A percentile compares a stretch with the other conserved stretches of the same genome.
These are phyloP conservation scores for Mucor lusitanicus DNA, from an alignment of 371 early-diverging fungal species.

Conservation along the genomic window DNA sequence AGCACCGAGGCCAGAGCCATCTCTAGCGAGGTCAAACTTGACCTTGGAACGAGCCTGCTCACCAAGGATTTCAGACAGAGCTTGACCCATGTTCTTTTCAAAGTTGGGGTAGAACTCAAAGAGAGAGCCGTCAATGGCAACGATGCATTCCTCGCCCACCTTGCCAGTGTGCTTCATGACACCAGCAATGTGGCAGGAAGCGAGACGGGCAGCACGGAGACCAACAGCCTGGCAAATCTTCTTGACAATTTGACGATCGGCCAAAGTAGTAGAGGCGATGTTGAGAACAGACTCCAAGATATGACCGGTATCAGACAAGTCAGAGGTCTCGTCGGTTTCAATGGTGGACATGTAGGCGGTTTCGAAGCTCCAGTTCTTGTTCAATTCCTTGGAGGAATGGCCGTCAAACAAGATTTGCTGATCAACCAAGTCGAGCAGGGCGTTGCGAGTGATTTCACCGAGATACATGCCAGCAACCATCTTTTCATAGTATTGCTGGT, in stretches of 20 bases:
- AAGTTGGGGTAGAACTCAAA: slow-evolving; percentile 92
- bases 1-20: slow-evolving; percentile 53
- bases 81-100: slow-evolving; percentile 72
- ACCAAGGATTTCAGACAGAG: slow-evolving; percentile 75
- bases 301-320: slow-evolving; percentile 65
- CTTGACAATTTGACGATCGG: slow-evolving; percentile 83
- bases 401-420: slow-evolving; percentile 54
- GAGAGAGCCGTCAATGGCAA: slow-evolving; percentile 86
- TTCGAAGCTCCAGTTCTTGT: slow-evolving; percentile 80
- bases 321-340: slow-evolving; percentile 73
- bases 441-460: slow-evolving; percentile 76
- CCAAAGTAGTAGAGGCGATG: slow-evolving; percentile 67
- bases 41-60: slow-evolving; percentile 41
- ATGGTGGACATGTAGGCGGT: slow-evolving; percentile 92
- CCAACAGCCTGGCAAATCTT: slow-evolving; percentile 83
- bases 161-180: slow-evolving; percentile 58
- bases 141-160: slow-evolving; percentile 57
- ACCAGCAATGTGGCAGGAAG: slow-evolving; percentile 81
- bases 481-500: slow-evolving; percentile 75
- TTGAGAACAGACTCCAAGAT: slow-evolving; percentile 77
- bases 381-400: slow-evolving; percentile 63
- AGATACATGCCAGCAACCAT: slow-evolving; percentile 84
- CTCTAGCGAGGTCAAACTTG: slow-evolving; percentile 42
- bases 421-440: slow-evolving; percentile 69
- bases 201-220: slow-evolving; percentile 83